phyloP scores from a whole-genome alignment of 2,329 filamentous ascomycete genomes.

The Pseudohalonectria lignicola region DNA sequence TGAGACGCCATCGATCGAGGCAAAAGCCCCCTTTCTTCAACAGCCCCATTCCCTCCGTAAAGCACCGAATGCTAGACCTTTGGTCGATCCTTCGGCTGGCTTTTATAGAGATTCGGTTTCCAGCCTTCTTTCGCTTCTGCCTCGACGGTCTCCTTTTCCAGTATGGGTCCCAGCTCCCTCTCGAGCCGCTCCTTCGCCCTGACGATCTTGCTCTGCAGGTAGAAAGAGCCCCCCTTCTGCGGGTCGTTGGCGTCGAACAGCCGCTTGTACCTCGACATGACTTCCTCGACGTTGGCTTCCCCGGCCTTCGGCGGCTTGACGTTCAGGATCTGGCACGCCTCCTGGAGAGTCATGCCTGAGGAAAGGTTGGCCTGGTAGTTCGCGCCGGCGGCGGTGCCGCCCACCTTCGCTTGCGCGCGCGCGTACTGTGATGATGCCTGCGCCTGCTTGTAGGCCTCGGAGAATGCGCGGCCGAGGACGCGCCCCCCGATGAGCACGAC shows the following conservation, averaged over 20 bases:
- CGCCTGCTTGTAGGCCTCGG: slow-evolving; percentile 92
- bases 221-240: slow-evolving; percentile 93
- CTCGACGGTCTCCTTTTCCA: slow-evolving; percentile 62
- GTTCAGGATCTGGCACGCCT: slow-evolving; percentile 95
- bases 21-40: too few relatives aligned
- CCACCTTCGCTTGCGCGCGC: slow-evolving; percentile 55
- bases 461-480: slow-evolving; percentile 85
- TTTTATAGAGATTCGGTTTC: slow-evolving; percentile 93
- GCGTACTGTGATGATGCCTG: slow-evolving; percentile 76
- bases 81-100: slow-evolving; percentile 36
- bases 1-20: too few relatives aligned
- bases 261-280: slow-evolving; percentile 83
- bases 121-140: slow-evolving; percentile 75
- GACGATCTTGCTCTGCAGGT: slow-evolving; percentile 93
- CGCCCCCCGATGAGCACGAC: slow-evolving; percentile 84
- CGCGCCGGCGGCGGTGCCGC: slow-evolving; percentile 28
- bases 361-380: slow-evolving; percentile 39
- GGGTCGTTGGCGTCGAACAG: slow-evolving; percentile 93
- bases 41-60: too few relatives aligned
- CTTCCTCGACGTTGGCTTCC: slow-evolving; percentile 67
- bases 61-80: too few relatives aligned
- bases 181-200: slow-evolving; percentile 88
- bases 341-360: slow-evolving; percentile 79
- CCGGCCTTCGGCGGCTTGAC: slow-evolving; percentile 70
- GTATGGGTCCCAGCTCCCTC: slow-evolving; percentile 64